Percentiles rank a stretch among this genome's conserved stretches.
These are phyloP conservation scores for Pilaira anomala DNA, from an alignment of 192 early-diverging fungal species.

Conservation along the genomic window DNA sequence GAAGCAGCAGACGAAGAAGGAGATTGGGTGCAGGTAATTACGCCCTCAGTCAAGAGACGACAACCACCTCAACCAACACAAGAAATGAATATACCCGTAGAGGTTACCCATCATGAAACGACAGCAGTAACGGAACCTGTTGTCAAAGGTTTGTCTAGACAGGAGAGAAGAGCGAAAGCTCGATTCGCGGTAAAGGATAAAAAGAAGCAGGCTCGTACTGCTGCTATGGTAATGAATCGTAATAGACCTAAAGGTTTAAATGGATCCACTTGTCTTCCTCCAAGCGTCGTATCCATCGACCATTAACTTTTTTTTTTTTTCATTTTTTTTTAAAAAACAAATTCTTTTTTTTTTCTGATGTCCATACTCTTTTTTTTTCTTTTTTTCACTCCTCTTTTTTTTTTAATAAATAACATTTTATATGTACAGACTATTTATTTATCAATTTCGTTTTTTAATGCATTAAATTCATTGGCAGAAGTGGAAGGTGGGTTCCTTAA, in stretches of 20 bases:
- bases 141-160: conserved; percentile 8
- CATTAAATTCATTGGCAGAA: neutral
- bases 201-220: conserved; percentile 4
- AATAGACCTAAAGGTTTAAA: too few relatives aligned
- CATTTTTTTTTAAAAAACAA: too few relatives aligned
- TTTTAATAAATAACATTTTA: too few relatives aligned
- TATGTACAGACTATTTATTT: too few relatives aligned
- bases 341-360: too few relatives aligned
- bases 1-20: conserved; percentile 9
- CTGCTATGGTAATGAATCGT: neutral
- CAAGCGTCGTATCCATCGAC: too few relatives aligned
- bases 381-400: neutral
- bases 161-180: conserved; percentile 11
- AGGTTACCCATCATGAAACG: neutral
- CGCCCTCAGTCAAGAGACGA: neutral
- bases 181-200: conserved; percentile 9
- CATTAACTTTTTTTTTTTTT: too few relatives aligned
- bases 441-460: too few relatives aligned
- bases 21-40: conserved; percentile 16
- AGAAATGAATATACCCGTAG: neutral
- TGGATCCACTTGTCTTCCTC: too few relatives aligned
- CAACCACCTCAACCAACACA: neutral
- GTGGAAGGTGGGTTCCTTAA: conserved; percentile 43
- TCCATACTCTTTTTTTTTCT: neutral
- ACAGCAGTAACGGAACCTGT: neutral